A percentile compares a stretch with the other conserved stretches of the same genome.
phyloP scores from a whole-genome alignment of 208 protist species.

The Naegleria fowleri region DNA sequence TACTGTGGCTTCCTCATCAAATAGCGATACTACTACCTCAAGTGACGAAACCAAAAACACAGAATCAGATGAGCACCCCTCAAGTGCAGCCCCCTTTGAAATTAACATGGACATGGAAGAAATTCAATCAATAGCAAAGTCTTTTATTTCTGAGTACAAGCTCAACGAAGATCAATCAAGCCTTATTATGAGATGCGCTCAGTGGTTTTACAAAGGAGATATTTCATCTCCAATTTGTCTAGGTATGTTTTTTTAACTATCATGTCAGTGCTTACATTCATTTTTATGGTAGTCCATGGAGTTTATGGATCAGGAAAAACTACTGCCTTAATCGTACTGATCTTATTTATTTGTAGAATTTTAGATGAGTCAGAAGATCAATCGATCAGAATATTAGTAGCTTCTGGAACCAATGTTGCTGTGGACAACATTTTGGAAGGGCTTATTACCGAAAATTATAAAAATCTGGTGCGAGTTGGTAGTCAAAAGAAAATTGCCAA shows the following conservation, averaged over 20 bases:
- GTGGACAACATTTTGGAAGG: conserved; percentile 33
- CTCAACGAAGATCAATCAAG: conserved; percentile 26
- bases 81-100: neutral
- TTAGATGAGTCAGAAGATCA: conserved; percentile 2
- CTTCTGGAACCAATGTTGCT: conserved; percentile 34
- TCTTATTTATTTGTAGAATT: conserved; percentile 33
- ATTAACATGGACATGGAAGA: neutral
- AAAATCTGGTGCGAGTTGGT: conserved; percentile 26
- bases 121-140: neutral
- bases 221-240: neutral
- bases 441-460: conserved; percentile 23
- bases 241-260: neutral
- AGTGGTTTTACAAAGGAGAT: conserved; percentile 7
- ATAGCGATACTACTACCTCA: neutral
- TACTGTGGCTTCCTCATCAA: neutral
- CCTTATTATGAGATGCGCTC: neutral
- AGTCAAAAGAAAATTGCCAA: conserved; percentile 34
- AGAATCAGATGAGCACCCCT: neutral
- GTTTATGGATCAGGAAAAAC: conserved; percentile 40
- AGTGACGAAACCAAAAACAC: neutral
- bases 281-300: conserved; percentile 25
- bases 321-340: conserved; percentile 29
- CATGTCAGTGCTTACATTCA: neutral
- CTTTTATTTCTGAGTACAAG: neutral
- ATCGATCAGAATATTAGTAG: conserved; percentile 30